These are phyloP conservation scores for Acacia acuminata DNA, from an alignment of 306 rosid species.

Conservation along the genomic window DNA sequence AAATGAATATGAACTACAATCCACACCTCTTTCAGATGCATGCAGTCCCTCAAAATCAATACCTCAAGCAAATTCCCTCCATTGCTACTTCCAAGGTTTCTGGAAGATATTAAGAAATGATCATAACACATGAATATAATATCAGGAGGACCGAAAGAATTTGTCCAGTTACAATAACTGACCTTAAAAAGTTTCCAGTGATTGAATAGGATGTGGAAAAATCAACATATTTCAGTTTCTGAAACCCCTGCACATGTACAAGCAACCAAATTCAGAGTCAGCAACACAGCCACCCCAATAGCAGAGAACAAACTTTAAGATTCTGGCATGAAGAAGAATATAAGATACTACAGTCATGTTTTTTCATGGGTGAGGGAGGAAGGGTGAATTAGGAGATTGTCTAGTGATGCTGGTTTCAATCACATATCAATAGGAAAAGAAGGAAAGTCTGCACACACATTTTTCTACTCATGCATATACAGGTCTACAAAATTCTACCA, in stretches of 20 bases:
- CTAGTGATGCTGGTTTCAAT: not conserved
- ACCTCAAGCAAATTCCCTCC: constrained; percentile 80
- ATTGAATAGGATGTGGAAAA: constrained; percentile 95
- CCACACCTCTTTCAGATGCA: constrained; percentile 94
- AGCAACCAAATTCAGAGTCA: not conserved
- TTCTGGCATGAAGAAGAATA: not conserved
- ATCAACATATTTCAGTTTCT: constrained; percentile 75
- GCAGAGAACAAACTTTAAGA: not conserved
- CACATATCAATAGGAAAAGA: not conserved
- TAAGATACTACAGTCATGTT: not conserved
- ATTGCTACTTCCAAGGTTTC: constrained; percentile 79
- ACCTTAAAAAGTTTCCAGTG: constrained; percentile 92
- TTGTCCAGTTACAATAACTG: constrained; percentile 26
- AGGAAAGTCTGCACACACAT: not conserved
- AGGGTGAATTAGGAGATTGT: constrained; percentile 4
- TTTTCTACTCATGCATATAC: constrained; percentile 1
- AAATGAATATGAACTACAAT: not conserved
- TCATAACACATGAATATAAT: constrained; percentile 1
- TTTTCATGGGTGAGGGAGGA: not conserved
- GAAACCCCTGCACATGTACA: constrained; percentile 69
- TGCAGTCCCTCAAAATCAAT: constrained; percentile 91
- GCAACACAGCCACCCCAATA: not conserved
- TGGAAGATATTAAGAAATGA: constrained; percentile 32
- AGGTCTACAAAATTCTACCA: not conserved
- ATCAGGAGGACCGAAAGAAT: constrained; percentile 19